phyloP scores from a whole-genome alignment of 164 flowering plant species.

The Macadamia tetraphylla region DNA sequence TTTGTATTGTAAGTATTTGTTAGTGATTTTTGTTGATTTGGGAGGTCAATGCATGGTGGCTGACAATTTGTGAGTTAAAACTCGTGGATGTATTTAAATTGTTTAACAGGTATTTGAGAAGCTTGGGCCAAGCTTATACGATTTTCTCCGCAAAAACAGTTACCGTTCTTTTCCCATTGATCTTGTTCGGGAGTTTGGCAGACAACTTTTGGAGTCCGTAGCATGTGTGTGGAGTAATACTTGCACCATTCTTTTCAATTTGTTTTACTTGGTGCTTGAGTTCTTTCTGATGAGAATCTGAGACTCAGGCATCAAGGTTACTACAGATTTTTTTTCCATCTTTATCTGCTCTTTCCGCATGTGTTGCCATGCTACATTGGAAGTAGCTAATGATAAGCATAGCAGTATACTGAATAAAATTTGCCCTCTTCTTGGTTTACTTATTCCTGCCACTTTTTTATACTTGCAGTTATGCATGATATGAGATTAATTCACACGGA shows the following conservation, averaged over 20 bases:
- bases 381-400: constrained; percentile 3
- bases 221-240: constrained; percentile 81
- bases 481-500: constrained; percentile 85
- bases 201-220: constrained; percentile 99
- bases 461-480: constrained; percentile 85
- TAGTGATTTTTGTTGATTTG: constrained; percentile 43
- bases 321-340: not conserved
- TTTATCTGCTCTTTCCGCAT: not conserved
- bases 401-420: not conserved
- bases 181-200: constrained; percentile 98
- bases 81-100: constrained; percentile 70
- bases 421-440: not conserved
- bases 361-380: constrained; percentile 1
- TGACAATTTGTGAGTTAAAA: constrained; percentile 50
- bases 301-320: constrained; percentile 4
- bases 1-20: constrained; percentile 96
- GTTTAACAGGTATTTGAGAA: constrained; percentile 98
- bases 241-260: constrained; percentile 29
- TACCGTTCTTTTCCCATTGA: constrained; percentile 96
- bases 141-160: constrained; percentile 98
- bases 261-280: constrained; percentile 16
- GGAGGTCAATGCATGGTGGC: constrained; percentile 31
- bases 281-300: constrained; percentile 10
- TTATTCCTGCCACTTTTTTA: constrained; percentile 1
- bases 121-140: constrained; percentile 99